These are phyloP conservation scores for Claviceps paspali DNA, from an alignment of 2,329 filamentous ascomycete genomes.

Conservation along the genomic window DNA sequence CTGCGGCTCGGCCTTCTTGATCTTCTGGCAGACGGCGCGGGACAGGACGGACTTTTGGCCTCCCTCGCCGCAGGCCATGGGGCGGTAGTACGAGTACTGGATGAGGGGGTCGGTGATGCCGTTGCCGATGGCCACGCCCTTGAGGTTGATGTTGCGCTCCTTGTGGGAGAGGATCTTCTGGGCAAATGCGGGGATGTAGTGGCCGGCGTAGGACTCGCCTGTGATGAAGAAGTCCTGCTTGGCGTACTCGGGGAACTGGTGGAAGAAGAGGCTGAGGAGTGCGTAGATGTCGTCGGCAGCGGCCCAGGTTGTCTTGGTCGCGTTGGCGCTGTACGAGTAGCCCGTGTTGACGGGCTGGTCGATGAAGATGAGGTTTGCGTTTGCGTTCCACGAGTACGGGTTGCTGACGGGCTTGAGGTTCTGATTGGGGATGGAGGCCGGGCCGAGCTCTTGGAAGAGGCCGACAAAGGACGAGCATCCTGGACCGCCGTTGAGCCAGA, in stretches of 20 bases:
- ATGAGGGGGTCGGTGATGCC: conserved; percentile 85
- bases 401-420: conserved; percentile 27
- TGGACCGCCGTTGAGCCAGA: conserved; percentile 34
- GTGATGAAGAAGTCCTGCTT: conserved; percentile 94
- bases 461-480: conserved; percentile 19
- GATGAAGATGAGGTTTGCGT: conserved; percentile 54
- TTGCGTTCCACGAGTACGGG: conserved; percentile 47
- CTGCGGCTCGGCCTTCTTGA: conserved; percentile 82
- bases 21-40: conserved; percentile 59
- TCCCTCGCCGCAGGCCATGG: conserved; percentile 93
- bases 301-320: conserved; percentile 81
- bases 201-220: conserved; percentile 86
- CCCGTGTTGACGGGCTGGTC: conserved; percentile 38
- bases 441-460: conserved; percentile 58
- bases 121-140: conserved; percentile 90
- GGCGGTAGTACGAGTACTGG: conserved; percentile 87
- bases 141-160: conserved; percentile 93
- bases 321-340: conserved; percentile 42
- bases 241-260: conserved; percentile 91
- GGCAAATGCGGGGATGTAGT: conserved; percentile 88
- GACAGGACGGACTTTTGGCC: conserved; percentile 78
- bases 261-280: conserved; percentile 92
- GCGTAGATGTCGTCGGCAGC: conserved; percentile 96
- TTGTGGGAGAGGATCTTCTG: conserved; percentile 84
- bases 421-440: conserved; percentile 46